Evolutionary conservation across 75 land plant species (phyloP), one percentile per base, ranked within the genome.

Genomic region (Larix kaempferi): DNA sequence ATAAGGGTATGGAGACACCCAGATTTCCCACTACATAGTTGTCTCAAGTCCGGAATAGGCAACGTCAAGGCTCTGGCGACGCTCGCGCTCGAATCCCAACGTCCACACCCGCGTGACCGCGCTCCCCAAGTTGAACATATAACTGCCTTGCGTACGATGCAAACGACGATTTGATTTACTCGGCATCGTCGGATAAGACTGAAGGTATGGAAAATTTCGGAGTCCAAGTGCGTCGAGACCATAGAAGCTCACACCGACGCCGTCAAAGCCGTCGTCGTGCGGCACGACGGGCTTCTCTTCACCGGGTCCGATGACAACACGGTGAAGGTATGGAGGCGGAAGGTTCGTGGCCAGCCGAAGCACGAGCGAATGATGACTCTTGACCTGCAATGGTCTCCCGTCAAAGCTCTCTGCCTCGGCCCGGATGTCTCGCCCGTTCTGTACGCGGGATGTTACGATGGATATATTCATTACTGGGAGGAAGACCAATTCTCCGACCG

Each of bases 171-270:
- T 77, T 86, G 22, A 66, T 91, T 8, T 91, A 86, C 85, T 89
- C 93, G 12, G 90, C 87, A 3, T 91, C 93, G 5, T 71, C 81
- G 66, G 93, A 91, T 79, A 86, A 81, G 72, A 86, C 89, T 91
- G 52, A 91, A 91, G 84, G 87, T 88, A 15, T 91, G 93, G 93
- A 60, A 84, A 39, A 62, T 84, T 54, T 64, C 79, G 27, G 77
- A 74, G 72, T 52, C 69, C 78, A 80, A 78, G 49, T 87, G 87
- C 80, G 55, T 90, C 0, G 92, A 85, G 80, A 87, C 89, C 21
- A 79, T 90, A 74, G 77, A 69, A 35, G 89, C 89, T 6, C 92
- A 90, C 69, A 67, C 64, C 4, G 85, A 85, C 62, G 86, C 87
- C 16, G 78, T 90, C 72, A 90, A 85, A 23, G 86, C 92, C 58